These are phyloP conservation scores for Arabidopsis hybrid DNA, from an alignment of 441 rosid genomes.

Conservation along the genomic window DNA sequence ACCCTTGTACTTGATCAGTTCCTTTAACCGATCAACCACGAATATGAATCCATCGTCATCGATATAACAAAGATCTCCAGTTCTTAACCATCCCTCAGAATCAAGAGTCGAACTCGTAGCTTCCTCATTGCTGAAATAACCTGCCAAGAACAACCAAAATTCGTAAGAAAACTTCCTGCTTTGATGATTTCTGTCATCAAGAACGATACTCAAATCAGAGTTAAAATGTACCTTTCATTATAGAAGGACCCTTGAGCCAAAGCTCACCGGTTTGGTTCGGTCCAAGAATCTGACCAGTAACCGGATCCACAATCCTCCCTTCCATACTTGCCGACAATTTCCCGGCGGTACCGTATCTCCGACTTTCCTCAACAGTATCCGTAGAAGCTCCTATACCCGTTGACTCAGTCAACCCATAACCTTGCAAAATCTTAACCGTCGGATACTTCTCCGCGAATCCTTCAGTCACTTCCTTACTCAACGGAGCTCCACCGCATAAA, in stretches of 20 bases:
- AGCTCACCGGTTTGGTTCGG: slow-evolving; percentile 91
- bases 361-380: slow-evolving; percentile 79
- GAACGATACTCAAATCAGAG: slow-evolving; percentile 1
- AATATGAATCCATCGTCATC: slow-evolving; percentile 92
- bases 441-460: slow-evolving; percentile 79
- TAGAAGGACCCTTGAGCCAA: slow-evolving; percentile 85
- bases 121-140: slow-evolving; percentile 84
- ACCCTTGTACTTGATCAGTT: slow-evolving; percentile 93
- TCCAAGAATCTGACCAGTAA: slow-evolving; percentile 51
- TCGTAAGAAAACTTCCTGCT: neutral
- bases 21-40: slow-evolving; percentile 90
- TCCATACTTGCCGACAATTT: slow-evolving; percentile 73
- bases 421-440: slow-evolving; percentile 71
- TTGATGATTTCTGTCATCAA: neutral
- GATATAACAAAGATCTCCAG: slow-evolving; percentile 90
- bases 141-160: slow-evolving; percentile 43
- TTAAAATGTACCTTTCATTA: slow-evolving; percentile 78
- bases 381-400: slow-evolving; percentile 90
- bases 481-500: slow-evolving; percentile 91
- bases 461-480: slow-evolving; percentile 84
- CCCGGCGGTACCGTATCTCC: slow-evolving; percentile 91
- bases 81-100: slow-evolving; percentile 91
- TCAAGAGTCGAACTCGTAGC: slow-evolving; percentile 83
- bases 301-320: slow-evolving; percentile 87
- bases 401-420: slow-evolving; percentile 93